phyloP scores from a whole-genome alignment of 2,329 filamentous ascomycete species.

The Aspergillus quadricinctus region DNA sequence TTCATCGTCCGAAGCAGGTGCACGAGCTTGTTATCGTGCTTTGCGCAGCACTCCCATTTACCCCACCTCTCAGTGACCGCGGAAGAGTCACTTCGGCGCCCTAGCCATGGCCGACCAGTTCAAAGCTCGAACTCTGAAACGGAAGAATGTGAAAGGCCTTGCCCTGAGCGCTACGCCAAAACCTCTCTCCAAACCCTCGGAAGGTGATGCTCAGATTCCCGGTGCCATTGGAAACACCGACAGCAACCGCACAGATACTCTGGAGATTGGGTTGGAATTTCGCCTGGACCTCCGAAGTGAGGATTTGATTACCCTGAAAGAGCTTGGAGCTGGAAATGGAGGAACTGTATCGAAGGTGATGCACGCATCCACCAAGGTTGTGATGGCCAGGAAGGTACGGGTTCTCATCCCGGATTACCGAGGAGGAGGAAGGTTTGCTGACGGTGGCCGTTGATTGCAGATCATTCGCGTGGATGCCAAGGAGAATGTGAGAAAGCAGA shows the following conservation, averaged over 20 bases:
- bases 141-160: slow-evolving; percentile 97
- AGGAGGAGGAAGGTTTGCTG: neutral
- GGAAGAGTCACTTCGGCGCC: slow-evolving; percentile 1
- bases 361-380: slow-evolving; percentile 87
- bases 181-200: slow-evolving; percentile 62
- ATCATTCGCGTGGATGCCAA: slow-evolving; percentile 98
- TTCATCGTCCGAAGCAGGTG: neutral
- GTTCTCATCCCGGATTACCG: neutral
- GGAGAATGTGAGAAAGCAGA: slow-evolving; percentile 93
- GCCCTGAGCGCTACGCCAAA: slow-evolving; percentile 78
- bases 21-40: neutral
- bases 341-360: slow-evolving; percentile 98
- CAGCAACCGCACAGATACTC: slow-evolving; percentile 61
- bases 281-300: slow-evolving; percentile 87
- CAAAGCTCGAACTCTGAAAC: slow-evolving; percentile 80
- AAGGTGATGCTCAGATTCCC: slow-evolving; percentile 62
- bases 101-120: slow-evolving; percentile 55
- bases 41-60: neutral
- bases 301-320: slow-evolving; percentile 87
- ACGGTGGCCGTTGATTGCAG: slow-evolving; percentile 44
- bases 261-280: slow-evolving; percentile 98
- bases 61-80: slow-evolving; percentile 4
- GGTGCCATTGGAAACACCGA: slow-evolving; percentile 56
- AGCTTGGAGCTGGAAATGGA: slow-evolving; percentile 92
- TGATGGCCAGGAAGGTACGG: slow-evolving; percentile 94